Percentiles rank a stretch among this genome's conserved stretches.
Evolutionary conservation across 2,329 filamentous ascomycete species (phyloP).

Genomic region (Pseudogymnoascus sp.): DNA sequence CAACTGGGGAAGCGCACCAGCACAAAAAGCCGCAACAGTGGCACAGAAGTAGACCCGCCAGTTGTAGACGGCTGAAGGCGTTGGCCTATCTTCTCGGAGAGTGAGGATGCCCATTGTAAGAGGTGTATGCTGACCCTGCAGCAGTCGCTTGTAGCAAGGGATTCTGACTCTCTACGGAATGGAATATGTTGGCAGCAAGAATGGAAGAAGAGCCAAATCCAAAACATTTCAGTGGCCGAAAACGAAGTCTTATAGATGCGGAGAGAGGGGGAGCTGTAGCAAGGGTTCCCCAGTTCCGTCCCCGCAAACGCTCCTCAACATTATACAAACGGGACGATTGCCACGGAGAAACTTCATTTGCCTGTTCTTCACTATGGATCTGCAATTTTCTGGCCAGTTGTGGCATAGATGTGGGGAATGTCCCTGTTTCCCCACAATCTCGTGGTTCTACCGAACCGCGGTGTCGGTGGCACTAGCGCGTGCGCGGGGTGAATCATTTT

Average conservation of each 20-base stretch:
- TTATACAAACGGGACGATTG: constrained; percentile 3
- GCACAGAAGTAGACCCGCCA: constrained; percentile 50
- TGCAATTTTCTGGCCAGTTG: not conserved
- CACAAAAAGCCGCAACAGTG: constrained; percentile 45
- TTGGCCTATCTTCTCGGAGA: constrained; percentile 48
- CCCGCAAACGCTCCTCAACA: not conserved
- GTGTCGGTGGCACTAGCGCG: not conserved
- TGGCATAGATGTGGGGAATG: not conserved
- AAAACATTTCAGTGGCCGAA: constrained; percentile 6
- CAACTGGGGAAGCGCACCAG: constrained; percentile 47
- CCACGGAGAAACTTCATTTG: constrained; percentile 6
- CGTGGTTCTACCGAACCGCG: not conserved
- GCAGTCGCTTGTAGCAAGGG: not conserved
- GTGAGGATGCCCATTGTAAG: constrained; percentile 35
- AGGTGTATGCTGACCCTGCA: constrained; percentile 7
- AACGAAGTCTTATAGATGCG: constrained; percentile 7
- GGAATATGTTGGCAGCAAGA: not conserved
- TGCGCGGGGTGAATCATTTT: not conserved
- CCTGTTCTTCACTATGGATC: not conserved
- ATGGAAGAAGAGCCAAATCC: constrained; percentile 1
- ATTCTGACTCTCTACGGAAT: not conserved
- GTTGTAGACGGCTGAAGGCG: constrained; percentile 50
- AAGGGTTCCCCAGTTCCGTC: constrained; percentile 9
- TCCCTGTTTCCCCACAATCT: not conserved
- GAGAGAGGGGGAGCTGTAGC: not conserved